These are phyloP conservation scores for Senecio squalidus DNA, from an alignment of 140 eudicot genomes.

Conservation along the genomic window DNA sequence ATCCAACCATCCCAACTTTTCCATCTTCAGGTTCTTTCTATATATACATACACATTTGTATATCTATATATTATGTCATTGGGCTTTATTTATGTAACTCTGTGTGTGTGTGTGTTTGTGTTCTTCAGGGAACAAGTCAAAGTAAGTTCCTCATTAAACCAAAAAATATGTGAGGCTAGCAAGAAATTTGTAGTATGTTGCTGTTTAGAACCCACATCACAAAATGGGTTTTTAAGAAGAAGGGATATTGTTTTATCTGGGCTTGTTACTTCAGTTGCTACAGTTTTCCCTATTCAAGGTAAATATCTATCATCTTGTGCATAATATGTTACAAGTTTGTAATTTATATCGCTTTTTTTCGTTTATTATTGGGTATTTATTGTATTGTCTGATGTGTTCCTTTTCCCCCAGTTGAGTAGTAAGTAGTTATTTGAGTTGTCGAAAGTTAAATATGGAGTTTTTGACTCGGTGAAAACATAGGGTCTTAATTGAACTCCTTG, in stretches of 20 bases:
- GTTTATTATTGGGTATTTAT: no score
- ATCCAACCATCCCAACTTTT: slow-evolving; percentile 37
- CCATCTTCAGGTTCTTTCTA: slow-evolving; percentile 39
- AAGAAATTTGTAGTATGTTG: slow-evolving; percentile 36
- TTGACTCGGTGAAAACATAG: background rate
- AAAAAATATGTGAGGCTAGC: slow-evolving; percentile 30
- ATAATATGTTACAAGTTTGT: background rate
- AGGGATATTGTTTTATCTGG: slow-evolving; percentile 71
- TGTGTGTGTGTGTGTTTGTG: background rate
- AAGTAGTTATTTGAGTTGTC: background rate
- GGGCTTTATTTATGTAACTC: background rate
- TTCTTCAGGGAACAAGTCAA: slow-evolving; percentile 50
- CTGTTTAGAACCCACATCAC: slow-evolving; percentile 36
- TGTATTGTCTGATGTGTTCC: background rate
- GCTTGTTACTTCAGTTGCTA: slow-evolving; percentile 59
- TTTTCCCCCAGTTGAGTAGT: background rate
- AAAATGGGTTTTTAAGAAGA: slow-evolving; percentile 58
- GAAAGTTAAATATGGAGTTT: slow-evolving; percentile 3
- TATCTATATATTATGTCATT: background rate
- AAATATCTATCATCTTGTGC: background rate
- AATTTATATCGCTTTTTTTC: no score
- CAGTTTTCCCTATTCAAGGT: slow-evolving; percentile 63
- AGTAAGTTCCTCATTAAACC: slow-evolving; percentile 22
- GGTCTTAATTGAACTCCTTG: no score
- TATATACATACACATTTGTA: background rate